phyloP scores from a whole-genome alignment of 73 alveolate genomes.

The Paramecium pentaurelia region DNA sequence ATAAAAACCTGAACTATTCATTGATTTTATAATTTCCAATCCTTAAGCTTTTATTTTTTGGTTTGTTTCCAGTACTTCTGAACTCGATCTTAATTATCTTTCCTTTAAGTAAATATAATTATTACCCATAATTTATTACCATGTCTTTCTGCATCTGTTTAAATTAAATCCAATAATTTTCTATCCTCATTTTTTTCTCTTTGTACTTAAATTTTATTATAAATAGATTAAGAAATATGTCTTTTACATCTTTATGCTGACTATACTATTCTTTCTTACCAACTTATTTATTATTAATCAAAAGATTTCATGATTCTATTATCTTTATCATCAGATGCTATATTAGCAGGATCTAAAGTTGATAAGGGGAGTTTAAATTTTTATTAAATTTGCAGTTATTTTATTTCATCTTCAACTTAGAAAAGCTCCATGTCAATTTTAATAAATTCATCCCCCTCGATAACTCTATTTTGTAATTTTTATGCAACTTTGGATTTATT shows the following conservation, averaged over 20 bases:
- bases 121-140: constrained; percentile 29
- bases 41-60: neutral
- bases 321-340: neutral
- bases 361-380: neutral
- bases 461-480: neutral
- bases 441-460: neutral
- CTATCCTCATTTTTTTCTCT: neutral
- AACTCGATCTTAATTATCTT: neutral
- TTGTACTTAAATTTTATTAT: neutral
- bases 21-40: neutral
- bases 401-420: neutral
- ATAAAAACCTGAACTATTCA: neutral
- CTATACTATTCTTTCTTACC: neutral
- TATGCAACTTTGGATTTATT: neutral
- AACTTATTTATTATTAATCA: neutral
- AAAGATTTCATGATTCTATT: neutral
- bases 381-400: neutral
- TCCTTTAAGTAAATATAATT: neutral
- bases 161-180: neutral
- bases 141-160: neutral
- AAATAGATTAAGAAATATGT: neutral
- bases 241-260: constrained; percentile 28
- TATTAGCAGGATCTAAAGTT: neutral
- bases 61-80: neutral
- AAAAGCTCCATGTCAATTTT: neutral